phyloP scores from a whole-genome alignment of 75 land plant species.

The Selaginella tamariscina region DNA sequence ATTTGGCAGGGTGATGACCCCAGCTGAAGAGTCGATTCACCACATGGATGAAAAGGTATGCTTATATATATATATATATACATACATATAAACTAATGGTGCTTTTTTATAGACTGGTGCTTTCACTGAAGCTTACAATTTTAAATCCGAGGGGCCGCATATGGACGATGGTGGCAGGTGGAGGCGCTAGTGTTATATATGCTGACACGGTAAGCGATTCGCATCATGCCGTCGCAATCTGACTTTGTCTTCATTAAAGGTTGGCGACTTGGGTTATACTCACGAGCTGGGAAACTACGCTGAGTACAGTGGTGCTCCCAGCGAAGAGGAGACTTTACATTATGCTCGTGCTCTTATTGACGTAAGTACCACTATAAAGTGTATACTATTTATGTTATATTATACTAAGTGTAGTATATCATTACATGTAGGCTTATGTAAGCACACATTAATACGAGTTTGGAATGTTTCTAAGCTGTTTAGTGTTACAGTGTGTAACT shows the following conservation, averaged over 20 bases:
- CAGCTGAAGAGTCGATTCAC: conserved; percentile 67
- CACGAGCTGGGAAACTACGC: conserved; percentile 93
- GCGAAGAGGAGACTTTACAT: conserved; percentile 84
- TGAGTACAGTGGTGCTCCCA: conserved; percentile 98
- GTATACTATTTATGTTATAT: too few species aligned
- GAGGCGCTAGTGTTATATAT: conserved; percentile 97
- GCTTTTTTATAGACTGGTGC: conserved; percentile 74
- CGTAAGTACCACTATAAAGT: conserved; percentile 43
- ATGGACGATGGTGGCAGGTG: conserved; percentile 99
- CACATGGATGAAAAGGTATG: conserved; percentile 83
- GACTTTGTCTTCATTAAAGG: conserved; percentile 28
- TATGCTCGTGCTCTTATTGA: conserved; percentile 90
- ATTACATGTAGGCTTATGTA: too few species aligned
- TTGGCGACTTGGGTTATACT: conserved; percentile 90
- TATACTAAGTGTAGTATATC: too few species aligned
- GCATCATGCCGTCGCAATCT: neutral
- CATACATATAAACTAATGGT: too few species aligned
- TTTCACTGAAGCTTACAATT: conserved; percentile 86
- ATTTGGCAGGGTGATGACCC: conserved; percentile 84
- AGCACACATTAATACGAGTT: too few species aligned
- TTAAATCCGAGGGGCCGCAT: conserved; percentile 87
- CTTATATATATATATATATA: too few species aligned
- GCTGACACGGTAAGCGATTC: conserved; percentile 78
- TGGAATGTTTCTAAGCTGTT: conserved; percentile 8
- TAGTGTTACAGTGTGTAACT: conserved; percentile 59